These are phyloP conservation scores for Yamadazyma jaroonii DNA, from an alignment of 1,139 yeast species.

Conservation along the genomic window DNA sequence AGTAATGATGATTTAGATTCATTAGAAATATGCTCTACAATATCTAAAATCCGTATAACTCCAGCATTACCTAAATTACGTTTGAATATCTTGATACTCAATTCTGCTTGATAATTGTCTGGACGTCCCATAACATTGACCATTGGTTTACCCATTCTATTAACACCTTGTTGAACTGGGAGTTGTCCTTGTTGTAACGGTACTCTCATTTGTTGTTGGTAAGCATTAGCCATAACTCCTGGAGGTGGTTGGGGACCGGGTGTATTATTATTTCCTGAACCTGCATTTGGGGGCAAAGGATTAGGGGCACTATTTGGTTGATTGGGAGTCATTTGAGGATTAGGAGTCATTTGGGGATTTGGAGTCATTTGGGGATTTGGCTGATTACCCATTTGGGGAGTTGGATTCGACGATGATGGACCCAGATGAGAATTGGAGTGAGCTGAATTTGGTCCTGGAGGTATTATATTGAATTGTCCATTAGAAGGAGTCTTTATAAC, in stretches of 20 bases:
- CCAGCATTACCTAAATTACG: slow-evolving; percentile 47
- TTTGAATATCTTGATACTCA: slow-evolving; percentile 36
- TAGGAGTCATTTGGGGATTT: not conserved
- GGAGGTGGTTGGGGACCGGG: slow-evolving; percentile 5
- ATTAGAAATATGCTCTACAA: slow-evolving; percentile 35
- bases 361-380: slow-evolving; percentile 18
- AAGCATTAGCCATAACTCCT: not conserved
- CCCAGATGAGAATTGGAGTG: slow-evolving; percentile 17
- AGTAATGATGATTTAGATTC: slow-evolving; percentile 30
- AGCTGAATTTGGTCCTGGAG: slow-evolving; percentile 14
- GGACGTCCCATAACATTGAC: not conserved
- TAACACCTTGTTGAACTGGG: not conserved
- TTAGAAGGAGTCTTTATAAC: slow-evolving; percentile 6
- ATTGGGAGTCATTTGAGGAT: not conserved
- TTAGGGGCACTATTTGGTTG: not conserved
- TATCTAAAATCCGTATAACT: slow-evolving; percentile 36
- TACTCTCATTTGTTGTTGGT: slow-evolving; percentile 2
- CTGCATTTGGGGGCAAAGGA: not conserved
- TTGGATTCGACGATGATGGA: slow-evolving; percentile 23
- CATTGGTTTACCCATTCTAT: slow-evolving; percentile 1
- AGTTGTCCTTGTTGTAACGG: slow-evolving; percentile 1
- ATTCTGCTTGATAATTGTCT: slow-evolving; percentile 30
- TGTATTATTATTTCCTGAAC: slow-evolving; percentile 4
- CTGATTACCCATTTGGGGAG: slow-evolving; percentile 28
- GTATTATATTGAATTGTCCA: slow-evolving; percentile 8